phyloP scores from a whole-genome alignment of 352 stramenopile species.

The Elongisporangium undulatum region DNA sequence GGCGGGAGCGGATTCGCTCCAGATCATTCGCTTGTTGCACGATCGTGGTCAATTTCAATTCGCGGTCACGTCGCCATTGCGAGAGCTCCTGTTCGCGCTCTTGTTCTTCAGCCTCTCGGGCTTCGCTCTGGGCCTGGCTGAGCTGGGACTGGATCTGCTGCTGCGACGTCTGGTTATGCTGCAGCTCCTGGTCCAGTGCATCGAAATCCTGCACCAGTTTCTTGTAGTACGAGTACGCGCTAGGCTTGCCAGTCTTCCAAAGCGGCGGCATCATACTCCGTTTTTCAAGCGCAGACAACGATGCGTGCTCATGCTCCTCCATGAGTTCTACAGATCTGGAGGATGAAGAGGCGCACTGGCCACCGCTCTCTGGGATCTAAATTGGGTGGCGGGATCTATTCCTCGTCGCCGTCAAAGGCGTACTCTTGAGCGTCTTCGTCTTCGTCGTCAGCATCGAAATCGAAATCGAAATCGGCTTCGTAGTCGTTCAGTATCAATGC shows the following conservation, averaged over 20 bases:
- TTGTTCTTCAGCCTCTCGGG: conserved; percentile 6
- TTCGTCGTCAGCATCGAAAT: conserved; percentile 13
- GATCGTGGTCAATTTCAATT: conserved; percentile 28
- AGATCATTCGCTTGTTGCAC: conserved; percentile 17
- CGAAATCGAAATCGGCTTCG: conserved; percentile 13
- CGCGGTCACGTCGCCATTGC: conserved; percentile 37
- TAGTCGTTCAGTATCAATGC: conserved; percentile 5
- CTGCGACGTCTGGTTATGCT: conserved; percentile 18
- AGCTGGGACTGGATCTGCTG: conserved; percentile 22
- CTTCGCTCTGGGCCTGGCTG: conserved; percentile 11
- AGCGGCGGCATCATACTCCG: not conserved
- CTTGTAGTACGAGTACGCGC: conserved; percentile 48
- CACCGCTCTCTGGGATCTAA: not conserved
- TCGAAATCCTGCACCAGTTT: conserved; percentile 48
- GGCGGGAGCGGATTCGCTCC: conserved; percentile 13
- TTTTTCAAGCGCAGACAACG: not conserved
- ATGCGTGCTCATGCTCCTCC: not conserved
- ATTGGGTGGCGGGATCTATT: conserved; percentile 1
- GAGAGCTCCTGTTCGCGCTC: conserved; percentile 13
- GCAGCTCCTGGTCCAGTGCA: conserved; percentile 35
- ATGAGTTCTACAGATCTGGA: not conserved
- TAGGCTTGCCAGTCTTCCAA: conserved; percentile 8
- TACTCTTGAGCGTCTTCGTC: conserved; percentile 3
- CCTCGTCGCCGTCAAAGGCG: conserved; percentile 9
- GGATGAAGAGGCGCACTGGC: conserved; percentile 2